These are phyloP conservation scores for Cryptococcus amylolentus DNA, from an alignment of 1,284 basidiomycete genomes.

Conservation along the genomic window DNA sequence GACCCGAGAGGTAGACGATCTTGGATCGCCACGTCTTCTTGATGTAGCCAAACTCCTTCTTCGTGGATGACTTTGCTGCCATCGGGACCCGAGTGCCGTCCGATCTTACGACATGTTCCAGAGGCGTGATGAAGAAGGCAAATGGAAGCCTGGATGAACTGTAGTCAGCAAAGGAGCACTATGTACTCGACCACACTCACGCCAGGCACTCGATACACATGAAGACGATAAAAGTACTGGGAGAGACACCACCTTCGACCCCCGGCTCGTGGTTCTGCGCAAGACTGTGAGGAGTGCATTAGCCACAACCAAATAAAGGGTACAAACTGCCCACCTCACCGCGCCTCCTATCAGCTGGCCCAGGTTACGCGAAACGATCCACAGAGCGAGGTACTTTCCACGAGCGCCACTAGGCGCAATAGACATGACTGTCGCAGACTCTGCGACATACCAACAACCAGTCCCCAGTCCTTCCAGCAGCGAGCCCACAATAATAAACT, in stretches of 20 bases:
- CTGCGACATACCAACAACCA: conserved; percentile 26
- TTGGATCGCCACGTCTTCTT: conserved; percentile 11
- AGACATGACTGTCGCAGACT: conserved; percentile 25
- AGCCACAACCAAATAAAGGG: background rate
- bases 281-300: conserved; percentile 2
- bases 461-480: conserved; percentile 15
- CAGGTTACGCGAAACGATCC: conserved; percentile 17
- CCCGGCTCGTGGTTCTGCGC: conserved; percentile 16
- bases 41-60: conserved; percentile 16
- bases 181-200: conserved; percentile 4
- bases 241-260: conserved; percentile 15
- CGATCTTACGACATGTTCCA: conserved; percentile 18
- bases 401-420: conserved; percentile 18
- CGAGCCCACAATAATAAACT: conserved; percentile 18
- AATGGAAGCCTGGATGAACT: conserved; percentile 14
- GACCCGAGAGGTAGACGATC: conserved; percentile 9
- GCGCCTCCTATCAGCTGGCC: conserved; percentile 26
- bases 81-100: conserved; percentile 23
- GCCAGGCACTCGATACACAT: conserved; percentile 25
- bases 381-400: conserved; percentile 21
- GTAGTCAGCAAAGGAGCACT: background rate
- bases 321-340: conserved; percentile 17
- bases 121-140: conserved; percentile 22
- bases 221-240: conserved; percentile 23
- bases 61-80: conserved; percentile 8